These are phyloP conservation scores for Botryotinia globosa DNA, from an alignment of 2,329 filamentous ascomycete genomes.

Conservation along the genomic window DNA sequence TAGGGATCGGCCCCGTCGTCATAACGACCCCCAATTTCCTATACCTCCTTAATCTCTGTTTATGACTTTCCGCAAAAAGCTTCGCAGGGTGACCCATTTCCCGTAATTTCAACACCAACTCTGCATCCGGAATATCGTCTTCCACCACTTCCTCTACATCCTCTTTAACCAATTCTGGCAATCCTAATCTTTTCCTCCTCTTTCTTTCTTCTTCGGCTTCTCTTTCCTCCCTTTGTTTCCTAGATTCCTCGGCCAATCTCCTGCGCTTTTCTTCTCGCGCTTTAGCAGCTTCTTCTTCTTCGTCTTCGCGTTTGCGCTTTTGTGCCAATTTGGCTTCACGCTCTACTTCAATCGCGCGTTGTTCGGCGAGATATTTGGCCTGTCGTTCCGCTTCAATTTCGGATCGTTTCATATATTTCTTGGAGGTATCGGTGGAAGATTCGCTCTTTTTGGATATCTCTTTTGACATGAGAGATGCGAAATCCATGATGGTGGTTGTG, in stretches of 20 bases:
- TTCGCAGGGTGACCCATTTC: constrained; percentile 68
- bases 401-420: constrained; percentile 81
- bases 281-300: constrained; percentile 67
- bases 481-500: constrained; percentile 68
- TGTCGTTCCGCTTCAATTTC: constrained; percentile 82
- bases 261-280: constrained; percentile 78
- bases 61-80: constrained; percentile 80
- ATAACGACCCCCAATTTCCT: constrained; percentile 59
- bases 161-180: constrained; percentile 67
- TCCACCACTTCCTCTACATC: constrained; percentile 46
- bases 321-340: constrained; percentile 66
- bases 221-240: constrained; percentile 64
- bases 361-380: constrained; percentile 77
- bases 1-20: constrained; percentile 79
- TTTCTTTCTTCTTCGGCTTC: constrained; percentile 70
- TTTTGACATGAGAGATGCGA: constrained; percentile 87
- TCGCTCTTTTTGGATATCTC: constrained; percentile 82
- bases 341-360: constrained; percentile 69
- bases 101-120: constrained; percentile 66
- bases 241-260: constrained; percentile 77
- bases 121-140: constrained; percentile 68
- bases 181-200: constrained; percentile 71
- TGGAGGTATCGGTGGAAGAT: constrained; percentile 42
- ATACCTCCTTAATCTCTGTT: constrained; percentile 67
- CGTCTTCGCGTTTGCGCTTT: constrained; percentile 89